Base-by-base conservation (phyloP, 176 grass and related monocot genomes). In the Carex parvula region DNA sequence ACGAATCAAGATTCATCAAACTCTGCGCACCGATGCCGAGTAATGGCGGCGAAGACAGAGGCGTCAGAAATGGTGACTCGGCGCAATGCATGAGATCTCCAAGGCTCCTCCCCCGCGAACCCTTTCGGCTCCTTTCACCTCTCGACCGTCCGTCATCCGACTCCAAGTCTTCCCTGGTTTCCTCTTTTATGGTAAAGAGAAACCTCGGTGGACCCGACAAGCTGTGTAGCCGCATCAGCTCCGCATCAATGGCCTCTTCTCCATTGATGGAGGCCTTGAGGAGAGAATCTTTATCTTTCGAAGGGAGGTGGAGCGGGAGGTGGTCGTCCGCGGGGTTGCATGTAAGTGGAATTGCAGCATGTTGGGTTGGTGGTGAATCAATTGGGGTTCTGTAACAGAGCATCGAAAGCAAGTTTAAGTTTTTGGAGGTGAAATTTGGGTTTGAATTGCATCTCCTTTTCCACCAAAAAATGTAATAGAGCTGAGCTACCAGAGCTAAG, bases 161-260 rank as follows among this genome's bases (percentile, higher is more conserved):
- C 44, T 95, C 95, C 79, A 95, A 81, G 82, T 98, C 95, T 80
- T 98, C 95, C 46, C 71, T 87, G 21, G 89, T 98, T 90, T 98
- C 95, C 88, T 98, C 95, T 66, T 95, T 98, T 79, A 98, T 98
- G 80, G 95, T 98, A 91, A 95, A 98, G 39, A 98, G 91, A 52
- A 95, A 82, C 69, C 95, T 84, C 5, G 95, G 85, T 5, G 89
- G 95, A 1, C 92, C 95, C 2, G 90, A 85, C 26, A 98, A 73
- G 89, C 84, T 90, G 59, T 92, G 83, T 4, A 95, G 74, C 76
- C 95, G 88, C 91, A 95, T 94, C 55, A 98, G 91, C 90, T 97
- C 92, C 33, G 85, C 94, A 60, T 97, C 88, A 48, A 92, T 85
- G 58, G 85, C 86, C 44, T 91, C 94, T 11, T 89, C 90, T 30